Evolutionary conservation across 441 rosid genomes (phyloP), one percentile per base, ranked within the genome.

Genomic region (Iberis amara): DNA sequence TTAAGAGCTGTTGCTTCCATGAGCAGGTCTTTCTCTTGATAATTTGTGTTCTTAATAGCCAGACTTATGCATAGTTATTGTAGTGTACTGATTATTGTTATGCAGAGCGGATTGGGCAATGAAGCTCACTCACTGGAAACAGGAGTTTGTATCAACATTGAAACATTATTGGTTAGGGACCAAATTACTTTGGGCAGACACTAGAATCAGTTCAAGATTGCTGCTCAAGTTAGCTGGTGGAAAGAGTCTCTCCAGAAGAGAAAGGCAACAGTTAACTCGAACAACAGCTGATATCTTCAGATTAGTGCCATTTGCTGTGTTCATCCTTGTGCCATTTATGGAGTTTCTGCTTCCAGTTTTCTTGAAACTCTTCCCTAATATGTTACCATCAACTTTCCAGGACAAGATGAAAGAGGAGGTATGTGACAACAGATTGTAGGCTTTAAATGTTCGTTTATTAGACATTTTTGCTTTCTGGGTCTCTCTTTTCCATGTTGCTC

Each of bases 281-380:
- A 89, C 96, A 0, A 83, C 95, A 28, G 95, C 96, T 21, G 96
- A 89, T 69, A 89, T 89, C 52, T 89, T 89, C 70, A 78, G 95
- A 75, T 79, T 89, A 55, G 96, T 85, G 65, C 96, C 95, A 39
- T 69, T 89, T 70, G 92, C 92, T n/a, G 96, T 89, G 59, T 89
- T 89, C 68, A 71, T 89, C 27, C 70, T 89, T 1, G 95, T 89
- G 44, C 95, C 96, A 6, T 89, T 89, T 69, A 89, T 89, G 95
- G 96, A 89, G 67, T 89, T 89, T 58, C 67, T 89, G 53, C 77
- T 89, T 9, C 96, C 96, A 0, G 83, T 80, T 30, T 77, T 78
- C 62, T 69, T 80, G 58, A 80, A 70, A 66, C 71, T 80, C 26
- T 80, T 80, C 68, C 86, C 83, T 39, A 77, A 77, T 68, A 77